Conservation (phyloP, 2,329 filamentous ascomycete species). For the Fusarium dlaminii region DNA sequence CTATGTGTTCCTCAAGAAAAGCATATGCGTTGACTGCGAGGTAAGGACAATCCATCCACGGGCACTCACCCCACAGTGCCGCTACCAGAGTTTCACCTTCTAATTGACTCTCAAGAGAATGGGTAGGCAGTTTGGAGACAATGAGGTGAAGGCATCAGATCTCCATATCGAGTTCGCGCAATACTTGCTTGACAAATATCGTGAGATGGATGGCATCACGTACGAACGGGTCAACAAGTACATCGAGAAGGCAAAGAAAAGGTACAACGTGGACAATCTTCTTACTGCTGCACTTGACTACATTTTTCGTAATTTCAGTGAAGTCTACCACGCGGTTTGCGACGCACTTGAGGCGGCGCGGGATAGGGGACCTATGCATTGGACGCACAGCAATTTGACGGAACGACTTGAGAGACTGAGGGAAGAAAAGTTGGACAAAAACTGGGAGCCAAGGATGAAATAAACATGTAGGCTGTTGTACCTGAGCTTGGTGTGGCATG, state of each 20-base stretch:
- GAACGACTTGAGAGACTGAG: conserved; percentile 34
- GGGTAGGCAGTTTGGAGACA: conserved; percentile 17
- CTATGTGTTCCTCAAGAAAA: conserved; percentile 39
- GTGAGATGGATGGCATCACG: conserved; percentile 34
- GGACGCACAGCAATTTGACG: conserved; percentile 31
- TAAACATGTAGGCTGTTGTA: neutral
- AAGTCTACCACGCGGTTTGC: conserved; percentile 32
- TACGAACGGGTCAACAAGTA: conserved; percentile 36
- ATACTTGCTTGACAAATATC: conserved; percentile 40
- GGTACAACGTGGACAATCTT: conserved; percentile 34
- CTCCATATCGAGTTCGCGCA: conserved; percentile 38
- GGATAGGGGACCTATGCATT: conserved; percentile 26
- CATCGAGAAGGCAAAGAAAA: conserved; percentile 27
- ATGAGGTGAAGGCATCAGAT: conserved; percentile 31
- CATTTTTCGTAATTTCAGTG: conserved; percentile 35
- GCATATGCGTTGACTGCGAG: conserved; percentile 39
- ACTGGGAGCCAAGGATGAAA: conserved; percentile 7
- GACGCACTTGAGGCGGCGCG: conserved; percentile 33
- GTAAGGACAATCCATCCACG: conserved; percentile 13
- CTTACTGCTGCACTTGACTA: conserved; percentile 35
- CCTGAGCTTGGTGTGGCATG: neutral
- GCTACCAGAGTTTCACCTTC: neutral
- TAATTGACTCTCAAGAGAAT: conserved; percentile 14
- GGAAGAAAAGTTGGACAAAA: conserved; percentile 7
- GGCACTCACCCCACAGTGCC: neutral